A percentile compares a stretch with the other conserved stretches of the same genome.
These are phyloP conservation scores for Galium porrigens DNA, from an alignment of 305 asterid species.

Conservation along the genomic window DNA sequence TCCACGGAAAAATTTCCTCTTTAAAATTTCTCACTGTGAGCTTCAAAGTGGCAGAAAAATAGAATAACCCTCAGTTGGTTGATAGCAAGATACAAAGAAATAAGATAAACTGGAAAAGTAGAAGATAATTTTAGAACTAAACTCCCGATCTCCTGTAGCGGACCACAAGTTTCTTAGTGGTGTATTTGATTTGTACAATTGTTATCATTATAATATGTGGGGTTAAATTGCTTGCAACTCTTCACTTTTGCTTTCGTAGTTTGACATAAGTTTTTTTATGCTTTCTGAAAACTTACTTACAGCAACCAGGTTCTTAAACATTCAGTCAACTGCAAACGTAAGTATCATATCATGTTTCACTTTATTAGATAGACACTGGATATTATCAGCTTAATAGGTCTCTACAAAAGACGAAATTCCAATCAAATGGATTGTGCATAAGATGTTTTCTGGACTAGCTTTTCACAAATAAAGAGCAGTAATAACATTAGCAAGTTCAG, in stretches of 20 bases:
- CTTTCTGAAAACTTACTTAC: neutral
- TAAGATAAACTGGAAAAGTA: neutral
- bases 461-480: neutral
- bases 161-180: neutral
- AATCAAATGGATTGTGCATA: neutral
- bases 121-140: constrained; percentile 1
- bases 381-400: neutral
- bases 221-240: neutral
- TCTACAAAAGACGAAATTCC: no score
- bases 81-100: neutral
- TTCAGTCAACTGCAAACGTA: neutral
- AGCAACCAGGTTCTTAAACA: neutral
- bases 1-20: neutral
- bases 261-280: neutral
- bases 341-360: no score
- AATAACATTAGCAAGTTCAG: neutral
- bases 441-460: neutral
- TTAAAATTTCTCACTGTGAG: neutral
- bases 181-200: neutral
- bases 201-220: neutral
- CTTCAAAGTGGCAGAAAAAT: constrained; percentile 8
- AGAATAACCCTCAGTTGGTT: neutral
- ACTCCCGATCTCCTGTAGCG: neutral
- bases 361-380: no score
- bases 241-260: neutral